phyloP scores from a whole-genome alignment of 495 filamentous ascomycete genomes.

The Penicillium nucicola region DNA sequence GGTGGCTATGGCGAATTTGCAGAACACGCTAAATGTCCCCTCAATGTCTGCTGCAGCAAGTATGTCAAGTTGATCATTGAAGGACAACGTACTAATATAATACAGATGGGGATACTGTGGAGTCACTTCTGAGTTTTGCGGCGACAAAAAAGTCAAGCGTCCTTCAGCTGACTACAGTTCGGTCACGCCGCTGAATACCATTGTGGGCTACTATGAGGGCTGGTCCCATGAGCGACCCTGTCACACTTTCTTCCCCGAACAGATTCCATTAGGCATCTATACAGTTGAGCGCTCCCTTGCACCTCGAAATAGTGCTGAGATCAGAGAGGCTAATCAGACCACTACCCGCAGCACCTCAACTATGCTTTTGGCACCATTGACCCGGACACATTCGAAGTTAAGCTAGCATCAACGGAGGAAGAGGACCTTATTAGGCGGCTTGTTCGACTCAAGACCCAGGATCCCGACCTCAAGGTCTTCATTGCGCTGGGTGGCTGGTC shows the following conservation, averaged over 20 bases:
- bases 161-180: not conserved
- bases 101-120: slow-evolving; percentile 38
- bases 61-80: too few relatives aligned
- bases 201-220: slow-evolving; percentile 15
- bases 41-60: slow-evolving; percentile 35
- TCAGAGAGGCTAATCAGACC: too few relatives aligned
- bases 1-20: slow-evolving; percentile 15
- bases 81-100: too few relatives aligned
- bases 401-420: slow-evolving; percentile 1
- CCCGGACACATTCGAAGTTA: slow-evolving; percentile 32
- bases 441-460: slow-evolving; percentile 29
- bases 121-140: slow-evolving; percentile 23
- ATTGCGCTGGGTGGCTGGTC: slow-evolving; percentile 46
- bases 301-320: too few relatives aligned
- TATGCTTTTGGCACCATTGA: slow-evolving; percentile 32
- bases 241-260: not conserved
- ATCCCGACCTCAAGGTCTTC: slow-evolving; percentile 29
- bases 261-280: slow-evolving; percentile 8
- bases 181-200: too few relatives aligned
- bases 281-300: too few relatives aligned
- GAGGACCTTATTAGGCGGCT: slow-evolving; percentile 27
- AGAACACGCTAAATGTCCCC: slow-evolving; percentile 17
- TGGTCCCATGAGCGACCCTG: slow-evolving; percentile 1
- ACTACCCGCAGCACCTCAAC: slow-evolving; percentile 47
- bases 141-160: slow-evolving; percentile 4